phyloP scores from a whole-genome alignment of 768 basidiomycete species.

The Mycena kentingensis region DNA sequence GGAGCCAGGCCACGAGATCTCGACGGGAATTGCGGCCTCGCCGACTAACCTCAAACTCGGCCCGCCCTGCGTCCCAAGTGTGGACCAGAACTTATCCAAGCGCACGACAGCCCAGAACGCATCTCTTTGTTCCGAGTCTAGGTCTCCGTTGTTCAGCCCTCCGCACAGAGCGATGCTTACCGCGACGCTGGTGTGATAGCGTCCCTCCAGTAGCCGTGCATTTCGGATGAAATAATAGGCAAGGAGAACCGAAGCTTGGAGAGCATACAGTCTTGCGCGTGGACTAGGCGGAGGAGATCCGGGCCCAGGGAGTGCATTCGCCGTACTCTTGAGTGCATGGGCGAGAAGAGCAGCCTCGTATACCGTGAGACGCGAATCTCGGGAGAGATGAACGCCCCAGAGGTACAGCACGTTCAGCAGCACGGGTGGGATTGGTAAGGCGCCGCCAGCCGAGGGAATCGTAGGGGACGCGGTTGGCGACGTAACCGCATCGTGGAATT shows the following conservation, averaged over 20 bases:
- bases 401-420: conserved; percentile 33
- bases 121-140: conserved; percentile 4
- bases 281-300: neutral
- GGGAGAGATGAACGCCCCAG: conserved; percentile 24
- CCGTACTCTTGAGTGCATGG: conserved; percentile 34
- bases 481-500: conserved; percentile 36
- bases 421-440: conserved; percentile 23
- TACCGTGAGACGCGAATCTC: conserved; percentile 21
- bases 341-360: conserved; percentile 38
- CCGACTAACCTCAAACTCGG: conserved; percentile 37
- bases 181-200: conserved; percentile 43
- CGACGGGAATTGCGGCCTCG: conserved; percentile 16
- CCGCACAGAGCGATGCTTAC: conserved; percentile 33
- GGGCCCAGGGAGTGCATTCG: conserved; percentile 33
- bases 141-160: conserved; percentile 10
- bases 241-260: conserved; percentile 45
- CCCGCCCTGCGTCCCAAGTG: conserved; percentile 32
- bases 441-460: neutral
- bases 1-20: conserved; percentile 20
- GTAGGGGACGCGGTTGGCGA: conserved; percentile 15
- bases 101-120: conserved; percentile 20
- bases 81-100: conserved; percentile 40
- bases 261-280: conserved; percentile 33
- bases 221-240: conserved; percentile 45
- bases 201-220: conserved; percentile 43